Percentiles rank a stretch among this genome's conserved stretches.
Evolutionary conservation across 495 filamentous ascomycete species (phyloP).

Genomic region (Ramalina intermedia): DNA sequence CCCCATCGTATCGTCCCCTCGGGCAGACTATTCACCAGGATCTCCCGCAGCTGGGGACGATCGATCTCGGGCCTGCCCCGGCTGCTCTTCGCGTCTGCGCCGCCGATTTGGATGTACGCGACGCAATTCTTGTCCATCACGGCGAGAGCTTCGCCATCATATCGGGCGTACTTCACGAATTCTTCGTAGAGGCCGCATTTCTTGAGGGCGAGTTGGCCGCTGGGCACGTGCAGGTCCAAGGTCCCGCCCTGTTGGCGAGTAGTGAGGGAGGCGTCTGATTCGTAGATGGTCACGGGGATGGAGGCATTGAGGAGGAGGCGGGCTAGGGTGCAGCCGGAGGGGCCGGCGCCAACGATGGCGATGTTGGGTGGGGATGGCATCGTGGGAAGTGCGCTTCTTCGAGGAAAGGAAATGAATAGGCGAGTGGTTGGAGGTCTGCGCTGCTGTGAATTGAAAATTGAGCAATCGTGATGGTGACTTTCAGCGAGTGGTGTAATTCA

Average conservation of each 20-base stretch:
- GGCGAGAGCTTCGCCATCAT: slow-evolving; percentile 26
- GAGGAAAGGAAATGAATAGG: background rate
- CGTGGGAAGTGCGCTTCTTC: background rate
- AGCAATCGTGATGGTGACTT: too few species aligned
- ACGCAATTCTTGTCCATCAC: slow-evolving; percentile 21
- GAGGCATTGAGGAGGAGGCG: slow-evolving; percentile 33
- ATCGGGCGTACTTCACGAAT: slow-evolving; percentile 29
- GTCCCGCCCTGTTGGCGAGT: slow-evolving; percentile 35
- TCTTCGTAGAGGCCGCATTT: slow-evolving; percentile 34
- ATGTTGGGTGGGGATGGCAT: slow-evolving; percentile 19
- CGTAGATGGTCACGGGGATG: slow-evolving; percentile 38
- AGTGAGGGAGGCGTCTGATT: slow-evolving; percentile 28
- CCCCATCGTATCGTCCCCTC: slow-evolving; percentile 14
- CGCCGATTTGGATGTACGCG: slow-evolving; percentile 15
- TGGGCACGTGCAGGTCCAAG: slow-evolving; percentile 38
- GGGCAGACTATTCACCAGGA: slow-evolving; percentile 22
- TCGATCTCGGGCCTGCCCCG: slow-evolving; percentile 37
- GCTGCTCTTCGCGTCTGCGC: slow-evolving; percentile 6
- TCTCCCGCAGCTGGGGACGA: slow-evolving; percentile 23
- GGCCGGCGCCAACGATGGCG: slow-evolving; percentile 45
- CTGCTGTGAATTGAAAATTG: too few species aligned
- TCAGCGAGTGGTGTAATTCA: too few species aligned
- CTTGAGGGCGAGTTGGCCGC: slow-evolving; percentile 37
- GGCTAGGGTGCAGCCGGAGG: slow-evolving; percentile 42
- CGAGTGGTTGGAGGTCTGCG: too few species aligned